Evolutionary conservation across 1,284 basidiomycete genomes (phyloP), one percentile per base, ranked within the genome.

Genomic region (Apiotrichum porosum): DNA sequence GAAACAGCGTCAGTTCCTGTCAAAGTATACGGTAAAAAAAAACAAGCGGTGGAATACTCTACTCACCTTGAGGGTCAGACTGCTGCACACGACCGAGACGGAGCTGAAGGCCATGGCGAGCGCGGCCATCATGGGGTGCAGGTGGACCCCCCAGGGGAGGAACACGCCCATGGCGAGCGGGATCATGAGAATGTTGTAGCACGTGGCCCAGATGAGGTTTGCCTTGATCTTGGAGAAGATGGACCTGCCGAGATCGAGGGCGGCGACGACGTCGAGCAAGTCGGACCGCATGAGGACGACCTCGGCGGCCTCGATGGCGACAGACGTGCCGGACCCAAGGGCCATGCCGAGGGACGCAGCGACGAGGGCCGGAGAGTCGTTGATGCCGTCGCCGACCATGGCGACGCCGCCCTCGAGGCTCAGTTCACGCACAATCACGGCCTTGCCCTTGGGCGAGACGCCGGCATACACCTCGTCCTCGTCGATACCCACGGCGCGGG

Each of bases 331-430:
- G 0, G 89, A 89, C 17, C 88, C 90, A 1, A 99, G 81, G 0
- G 95, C 95, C 54, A 99, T 94, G 21, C 95, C 95, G 26, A 98
- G 86, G 2, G 90, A 89, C 0, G 94, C 89, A 3, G 88, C 88
- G 15, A 94, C 93, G 1, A 98, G 83, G 1, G 94, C 95, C 1
- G 93, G 94, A 1, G 92, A 94, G 69, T 99, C 95, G 71, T 99
- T 98, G 76, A 98, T 95, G 17, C 95, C 95, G 70, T 99, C 95
- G 18, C 95, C 95, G 40, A 99, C 92, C 91, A 95, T 94, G 1
- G 89, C 92, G 19, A 94, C 85, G 30, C 83, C 85, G 26, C 80
- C 82, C 2, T 76, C 77, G 39, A 83, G 75, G 6, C 39, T 37
- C 33, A 95, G 72, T 63, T 91, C 87, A 3, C 81, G 76, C 17